A percentile compares a stretch with the other conserved stretches of the same genome.
These are phyloP conservation scores for Xylariaceae sp. DNA, from an alignment of 2,329 filamentous ascomycete species.

Conservation along the genomic window DNA sequence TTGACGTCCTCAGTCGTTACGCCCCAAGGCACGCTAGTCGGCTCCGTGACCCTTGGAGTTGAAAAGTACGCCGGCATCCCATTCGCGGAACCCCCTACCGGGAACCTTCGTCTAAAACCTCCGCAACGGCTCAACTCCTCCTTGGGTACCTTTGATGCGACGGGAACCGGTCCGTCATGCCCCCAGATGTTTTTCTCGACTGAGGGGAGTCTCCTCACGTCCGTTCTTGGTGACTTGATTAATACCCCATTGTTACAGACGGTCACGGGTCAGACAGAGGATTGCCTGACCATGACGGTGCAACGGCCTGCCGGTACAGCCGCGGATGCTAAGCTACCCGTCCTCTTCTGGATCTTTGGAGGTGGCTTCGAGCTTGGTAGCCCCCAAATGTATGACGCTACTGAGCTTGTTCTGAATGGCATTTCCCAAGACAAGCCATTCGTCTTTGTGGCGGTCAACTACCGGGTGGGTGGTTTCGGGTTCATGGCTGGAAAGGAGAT, in stretches of 20 bases:
- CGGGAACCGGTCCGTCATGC: slow-evolving; percentile 55
- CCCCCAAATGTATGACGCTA: slow-evolving; percentile 46
- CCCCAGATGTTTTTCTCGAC: slow-evolving; percentile 58
- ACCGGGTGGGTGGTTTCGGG: slow-evolving; percentile 70
- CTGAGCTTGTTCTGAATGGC: slow-evolving; percentile 40
- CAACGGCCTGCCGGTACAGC: slow-evolving; percentile 54
- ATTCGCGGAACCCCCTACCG: slow-evolving; percentile 66
- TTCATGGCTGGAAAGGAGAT: slow-evolving; percentile 69
- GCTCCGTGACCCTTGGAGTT: slow-evolving; percentile 33
- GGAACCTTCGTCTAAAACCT: slow-evolving; percentile 62
- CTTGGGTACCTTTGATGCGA: slow-evolving; percentile 59
- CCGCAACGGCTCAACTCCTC: slow-evolving; percentile 54
- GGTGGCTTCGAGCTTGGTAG: slow-evolving; percentile 56
- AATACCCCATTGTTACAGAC: slow-evolving; percentile 54
- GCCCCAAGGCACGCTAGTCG: slow-evolving; percentile 25
- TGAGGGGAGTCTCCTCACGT: slow-evolving; percentile 30
- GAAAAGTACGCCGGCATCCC: slow-evolving; percentile 74
- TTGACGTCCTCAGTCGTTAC: slow-evolving; percentile 20
- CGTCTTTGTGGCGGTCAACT: slow-evolving; percentile 73
- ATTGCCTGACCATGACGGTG: slow-evolving; percentile 60
- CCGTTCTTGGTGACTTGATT: slow-evolving; percentile 45
- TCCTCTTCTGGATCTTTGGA: slow-evolving; percentile 68
- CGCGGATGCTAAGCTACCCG: slow-evolving; percentile 54
- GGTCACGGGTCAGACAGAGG: slow-evolving; percentile 52
- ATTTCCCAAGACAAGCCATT: slow-evolving; percentile 55